A percentile compares a stretch with the other conserved stretches of the same genome.
These are phyloP conservation scores for Phytopythium montanum DNA, from an alignment of 352 stramenopile genomes.

Conservation along the genomic window DNA sequence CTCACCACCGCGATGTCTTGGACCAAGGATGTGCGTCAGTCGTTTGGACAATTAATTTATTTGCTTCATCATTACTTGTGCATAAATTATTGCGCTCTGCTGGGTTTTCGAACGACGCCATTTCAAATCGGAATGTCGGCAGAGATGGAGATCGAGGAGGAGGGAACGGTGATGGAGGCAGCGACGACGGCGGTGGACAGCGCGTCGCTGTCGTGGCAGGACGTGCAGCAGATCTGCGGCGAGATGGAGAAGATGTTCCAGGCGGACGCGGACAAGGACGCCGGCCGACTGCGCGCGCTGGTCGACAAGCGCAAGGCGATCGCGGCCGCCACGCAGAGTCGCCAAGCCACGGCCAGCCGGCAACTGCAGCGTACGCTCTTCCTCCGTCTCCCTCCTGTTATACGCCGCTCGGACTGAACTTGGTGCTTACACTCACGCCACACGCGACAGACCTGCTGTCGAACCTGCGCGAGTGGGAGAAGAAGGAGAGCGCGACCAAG, in stretches of 20 bases:
- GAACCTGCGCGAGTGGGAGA: conserved; percentile 66
- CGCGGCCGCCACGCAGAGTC: conserved; percentile 29
- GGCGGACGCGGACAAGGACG: conserved; percentile 55
- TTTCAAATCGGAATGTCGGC: too few species aligned
- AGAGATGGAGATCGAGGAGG: conserved; percentile 19
- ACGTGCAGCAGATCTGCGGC: conserved; percentile 65
- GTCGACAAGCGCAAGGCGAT: conserved; percentile 66
- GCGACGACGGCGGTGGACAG: conserved; percentile 11
- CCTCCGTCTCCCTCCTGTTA: too few species aligned
- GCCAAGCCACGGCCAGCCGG: conserved; percentile 43
- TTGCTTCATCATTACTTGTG: too few species aligned
- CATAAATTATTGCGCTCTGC: too few species aligned
- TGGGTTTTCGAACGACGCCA: too few species aligned
- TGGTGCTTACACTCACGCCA: not conserved
- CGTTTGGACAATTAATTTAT: too few species aligned
- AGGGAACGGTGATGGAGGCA: too few species aligned
- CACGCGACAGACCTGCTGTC: conserved; percentile 38
- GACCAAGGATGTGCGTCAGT: conserved; percentile 24
- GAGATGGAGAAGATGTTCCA: conserved; percentile 66
- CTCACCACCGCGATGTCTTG: not conserved
- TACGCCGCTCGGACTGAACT: not conserved
- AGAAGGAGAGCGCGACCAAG: conserved; percentile 38
- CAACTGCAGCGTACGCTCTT: conserved; percentile 42
- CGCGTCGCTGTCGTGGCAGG: conserved; percentile 43
- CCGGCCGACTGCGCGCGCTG: conserved; percentile 44